Percentiles rank a stretch among this genome's conserved stretches.
Evolutionary conservation across 176 grass and related monocot species (phyloP).

Genomic region (Triticum timopheevii): DNA sequence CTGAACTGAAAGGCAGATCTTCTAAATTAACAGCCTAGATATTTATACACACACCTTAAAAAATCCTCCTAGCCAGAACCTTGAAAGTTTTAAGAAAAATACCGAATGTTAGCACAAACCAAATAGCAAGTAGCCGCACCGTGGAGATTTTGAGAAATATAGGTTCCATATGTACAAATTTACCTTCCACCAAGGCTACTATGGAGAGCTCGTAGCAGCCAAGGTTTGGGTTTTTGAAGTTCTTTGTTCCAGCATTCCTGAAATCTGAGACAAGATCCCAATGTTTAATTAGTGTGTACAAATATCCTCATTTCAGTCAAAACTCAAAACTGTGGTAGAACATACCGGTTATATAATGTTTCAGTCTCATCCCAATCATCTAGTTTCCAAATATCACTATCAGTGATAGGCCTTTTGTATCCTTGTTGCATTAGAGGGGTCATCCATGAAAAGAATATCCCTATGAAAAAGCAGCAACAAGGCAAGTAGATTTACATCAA

Average conservation of each 20-base stretch:
- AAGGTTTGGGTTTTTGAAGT: conserved; percentile 77
- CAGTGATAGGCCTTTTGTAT: conserved; percentile 68
- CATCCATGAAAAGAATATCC: conserved; percentile 94
- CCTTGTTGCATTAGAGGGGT: conserved; percentile 98
- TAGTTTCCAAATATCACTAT: conserved; percentile 99
- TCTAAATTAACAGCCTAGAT: conserved; percentile 3
- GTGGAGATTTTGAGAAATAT: conserved; percentile 22
- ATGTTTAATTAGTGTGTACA: conserved; percentile 24
- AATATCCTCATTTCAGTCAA: neutral
- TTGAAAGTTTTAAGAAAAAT: conserved; percentile 44
- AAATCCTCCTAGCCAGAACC: conserved; percentile 94
- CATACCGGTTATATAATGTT: conserved; percentile 84
- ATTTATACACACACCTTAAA: conserved; percentile 69
- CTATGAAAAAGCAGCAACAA: conserved; percentile 52
- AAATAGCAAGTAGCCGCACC: neutral
- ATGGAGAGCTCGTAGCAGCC: conserved; percentile 89
- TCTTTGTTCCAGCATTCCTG: conserved; percentile 82
- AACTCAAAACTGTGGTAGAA: conserved; percentile 25
- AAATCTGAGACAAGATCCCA: conserved; percentile 57
- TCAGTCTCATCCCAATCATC: conserved; percentile 92
- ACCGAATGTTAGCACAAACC: conserved; percentile 14
- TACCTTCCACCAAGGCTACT: conserved; percentile 81
- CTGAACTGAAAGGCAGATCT: neutral
- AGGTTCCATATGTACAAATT: neutral
- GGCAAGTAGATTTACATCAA: conserved; percentile 14